These are phyloP conservation scores for Teratosphaeria viscida DNA, from an alignment of 2,329 filamentous ascomycete genomes.

Conservation along the genomic window DNA sequence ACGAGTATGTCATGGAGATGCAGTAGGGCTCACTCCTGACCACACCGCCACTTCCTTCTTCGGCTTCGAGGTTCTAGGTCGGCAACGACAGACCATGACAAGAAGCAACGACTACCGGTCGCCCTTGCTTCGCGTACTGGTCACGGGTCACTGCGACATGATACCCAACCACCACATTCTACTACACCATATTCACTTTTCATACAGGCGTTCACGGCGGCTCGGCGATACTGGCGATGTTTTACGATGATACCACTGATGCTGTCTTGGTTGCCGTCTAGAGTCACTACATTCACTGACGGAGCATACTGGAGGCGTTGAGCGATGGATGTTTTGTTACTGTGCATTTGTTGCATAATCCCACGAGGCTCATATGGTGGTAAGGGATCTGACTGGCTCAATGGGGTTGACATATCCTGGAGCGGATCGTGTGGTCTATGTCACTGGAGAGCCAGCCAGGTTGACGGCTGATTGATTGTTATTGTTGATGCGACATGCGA, in stretches of 20 bases:
- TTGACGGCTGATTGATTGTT: background rate
- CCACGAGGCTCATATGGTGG: background rate
- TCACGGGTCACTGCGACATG: background rate
- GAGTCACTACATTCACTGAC: slow-evolving; percentile 1
- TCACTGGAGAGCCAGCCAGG: background rate
- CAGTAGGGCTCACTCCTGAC: slow-evolving; percentile 7
- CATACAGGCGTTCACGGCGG: slow-evolving; percentile 4
- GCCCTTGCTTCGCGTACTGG: slow-evolving; percentile 4
- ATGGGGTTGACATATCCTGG: background rate
- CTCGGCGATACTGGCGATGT: slow-evolving; percentile 5
- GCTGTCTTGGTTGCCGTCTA: slow-evolving; percentile 1
- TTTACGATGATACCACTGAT: slow-evolving; percentile 8
- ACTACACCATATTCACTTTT: slow-evolving; percentile 1
- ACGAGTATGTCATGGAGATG: slow-evolving; percentile 78
- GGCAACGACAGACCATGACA: background rate
- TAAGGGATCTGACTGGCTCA: background rate
- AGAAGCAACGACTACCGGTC: slow-evolving; percentile 2
- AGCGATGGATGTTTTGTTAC: background rate
- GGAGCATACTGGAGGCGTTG: background rate
- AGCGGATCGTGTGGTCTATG: background rate
- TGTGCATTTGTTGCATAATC: background rate
- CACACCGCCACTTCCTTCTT: background rate
- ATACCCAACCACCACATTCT: slow-evolving; percentile 1
- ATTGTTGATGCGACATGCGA: background rate
- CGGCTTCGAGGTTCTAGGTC: background rate